Conservation (phyloP, 306 rosid genomes). For the Begonia fuchsioides region DNA sequence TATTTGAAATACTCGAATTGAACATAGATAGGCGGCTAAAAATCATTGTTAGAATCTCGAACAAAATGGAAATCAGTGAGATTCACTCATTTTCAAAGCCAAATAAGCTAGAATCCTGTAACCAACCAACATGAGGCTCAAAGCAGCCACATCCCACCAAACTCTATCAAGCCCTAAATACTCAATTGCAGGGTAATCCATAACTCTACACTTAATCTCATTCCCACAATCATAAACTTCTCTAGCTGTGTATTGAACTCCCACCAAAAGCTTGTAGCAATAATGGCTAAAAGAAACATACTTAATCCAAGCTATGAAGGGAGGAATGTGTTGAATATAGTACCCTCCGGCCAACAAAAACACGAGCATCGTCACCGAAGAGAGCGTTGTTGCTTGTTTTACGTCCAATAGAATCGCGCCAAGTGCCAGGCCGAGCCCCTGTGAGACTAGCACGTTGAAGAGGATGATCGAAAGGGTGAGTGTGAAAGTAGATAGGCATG, state of each 20-base stretch:
- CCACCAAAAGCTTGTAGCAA: constrained; percentile 66
- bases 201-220: constrained; percentile 34
- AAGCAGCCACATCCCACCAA: constrained; percentile 62
- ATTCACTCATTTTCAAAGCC: constrained; percentile 50
- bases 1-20: no score
- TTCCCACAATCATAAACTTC: constrained; percentile 46
- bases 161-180: constrained; percentile 31
- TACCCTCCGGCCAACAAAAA: constrained; percentile 81
- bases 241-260: constrained; percentile 46
- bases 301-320: constrained; percentile 75
- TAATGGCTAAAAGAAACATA: constrained; percentile 65
- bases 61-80: constrained; percentile 45
- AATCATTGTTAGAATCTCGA: no score
- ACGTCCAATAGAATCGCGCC: constrained; percentile 84
- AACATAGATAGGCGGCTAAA: no score
- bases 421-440: constrained; percentile 81
- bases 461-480: constrained; percentile 59
- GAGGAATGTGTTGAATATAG: constrained; percentile 69
- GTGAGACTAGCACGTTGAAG: constrained; percentile 67
- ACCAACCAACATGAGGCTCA: constrained; percentile 66
- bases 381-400: constrained; percentile 73
- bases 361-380: constrained; percentile 66
- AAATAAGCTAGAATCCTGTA: constrained; percentile 63
- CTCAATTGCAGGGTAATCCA: constrained; percentile 54
- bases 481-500: constrained; percentile 37